Conservation (phyloP, 768 basidiomycete genomes). For the Astraeus odoratus region DNA sequence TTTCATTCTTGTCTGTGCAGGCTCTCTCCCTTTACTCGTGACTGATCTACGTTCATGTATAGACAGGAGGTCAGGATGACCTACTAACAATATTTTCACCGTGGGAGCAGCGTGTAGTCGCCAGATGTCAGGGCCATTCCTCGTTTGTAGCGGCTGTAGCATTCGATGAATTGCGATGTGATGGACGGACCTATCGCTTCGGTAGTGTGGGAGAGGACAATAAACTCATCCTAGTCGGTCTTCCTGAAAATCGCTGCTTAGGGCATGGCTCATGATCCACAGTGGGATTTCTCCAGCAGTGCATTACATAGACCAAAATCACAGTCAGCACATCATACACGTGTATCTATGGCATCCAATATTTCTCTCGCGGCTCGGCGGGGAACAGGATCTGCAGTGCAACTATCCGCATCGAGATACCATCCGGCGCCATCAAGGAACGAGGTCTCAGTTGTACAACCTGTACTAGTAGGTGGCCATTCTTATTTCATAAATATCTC, state of each 20-base stretch:
- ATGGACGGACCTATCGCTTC: constrained; percentile 88
- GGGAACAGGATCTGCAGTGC: constrained; percentile 47
- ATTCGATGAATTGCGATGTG: constrained; percentile 86
- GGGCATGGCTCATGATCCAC: constrained; percentile 5
- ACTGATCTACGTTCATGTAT: constrained; percentile 5
- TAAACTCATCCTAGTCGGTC: constrained; percentile 76
- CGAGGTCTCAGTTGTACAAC: constrained; percentile 86
- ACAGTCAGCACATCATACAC: constrained; percentile 62
- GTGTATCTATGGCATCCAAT: constrained; percentile 72
- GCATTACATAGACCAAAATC: constrained; percentile 84
- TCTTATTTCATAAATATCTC: neutral
- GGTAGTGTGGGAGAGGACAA: constrained; percentile 97
- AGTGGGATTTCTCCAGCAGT: constrained; percentile 96
- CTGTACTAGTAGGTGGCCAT: constrained; percentile 61
- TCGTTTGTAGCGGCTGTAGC: constrained; percentile 87
- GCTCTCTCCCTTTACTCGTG: neutral
- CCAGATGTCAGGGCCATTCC: constrained; percentile 94
- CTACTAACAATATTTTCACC: constrained; percentile 91
- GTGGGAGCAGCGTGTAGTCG: constrained; percentile 89
- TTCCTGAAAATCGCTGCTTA: neutral
- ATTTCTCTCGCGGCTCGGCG: constrained; percentile 66
- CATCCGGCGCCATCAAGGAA: constrained; percentile 89
- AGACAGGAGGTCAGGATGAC: constrained; percentile 98
- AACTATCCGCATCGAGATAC: constrained; percentile 53
- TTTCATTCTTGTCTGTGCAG: constrained; percentile 64